These are phyloP conservation scores for Paecilomyces sp. DNA, from an alignment of 2,329 filamentous ascomycete species.

Conservation along the genomic window DNA sequence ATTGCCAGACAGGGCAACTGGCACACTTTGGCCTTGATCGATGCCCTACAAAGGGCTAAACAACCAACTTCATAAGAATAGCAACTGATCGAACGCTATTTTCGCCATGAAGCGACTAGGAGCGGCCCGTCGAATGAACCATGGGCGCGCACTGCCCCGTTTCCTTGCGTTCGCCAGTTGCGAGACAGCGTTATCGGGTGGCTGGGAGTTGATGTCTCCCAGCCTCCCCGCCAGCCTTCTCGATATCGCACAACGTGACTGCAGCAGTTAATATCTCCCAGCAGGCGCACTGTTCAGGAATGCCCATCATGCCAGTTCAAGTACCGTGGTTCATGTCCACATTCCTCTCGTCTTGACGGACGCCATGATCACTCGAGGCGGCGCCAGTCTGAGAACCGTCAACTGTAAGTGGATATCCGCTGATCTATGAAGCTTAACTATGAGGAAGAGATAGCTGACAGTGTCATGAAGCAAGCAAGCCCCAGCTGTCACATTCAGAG, in stretches of 20 bases:
- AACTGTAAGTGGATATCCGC: constrained; percentile 26
- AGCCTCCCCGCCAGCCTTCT: background rate
- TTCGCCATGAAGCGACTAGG: background rate
- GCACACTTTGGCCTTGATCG: no score
- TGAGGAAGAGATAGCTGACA: constrained; percentile 6
- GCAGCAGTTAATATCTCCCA: background rate
- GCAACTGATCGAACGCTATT: background rate
- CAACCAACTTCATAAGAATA: background rate
- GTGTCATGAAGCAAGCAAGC: constrained; percentile 31
- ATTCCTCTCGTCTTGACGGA: constrained; percentile 12
- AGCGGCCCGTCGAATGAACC: background rate
- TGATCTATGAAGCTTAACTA: constrained; percentile 14
- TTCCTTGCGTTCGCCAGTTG: background rate
- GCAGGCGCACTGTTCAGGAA: background rate
- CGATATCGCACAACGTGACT: background rate
- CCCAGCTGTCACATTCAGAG: constrained; percentile 35
- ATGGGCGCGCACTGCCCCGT: background rate
- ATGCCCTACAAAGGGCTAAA: no score
- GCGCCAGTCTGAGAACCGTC: constrained; percentile 29
- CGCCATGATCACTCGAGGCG: constrained; percentile 19
- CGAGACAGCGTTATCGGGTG: background rate
- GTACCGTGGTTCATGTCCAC: constrained; percentile 3
- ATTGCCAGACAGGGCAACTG: background rate
- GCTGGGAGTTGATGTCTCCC: background rate
- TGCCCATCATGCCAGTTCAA: background rate